Evolutionary conservation across 176 grass and related monocot genomes (phyloP).

Genomic region (Aechmea fasciata): DNA sequence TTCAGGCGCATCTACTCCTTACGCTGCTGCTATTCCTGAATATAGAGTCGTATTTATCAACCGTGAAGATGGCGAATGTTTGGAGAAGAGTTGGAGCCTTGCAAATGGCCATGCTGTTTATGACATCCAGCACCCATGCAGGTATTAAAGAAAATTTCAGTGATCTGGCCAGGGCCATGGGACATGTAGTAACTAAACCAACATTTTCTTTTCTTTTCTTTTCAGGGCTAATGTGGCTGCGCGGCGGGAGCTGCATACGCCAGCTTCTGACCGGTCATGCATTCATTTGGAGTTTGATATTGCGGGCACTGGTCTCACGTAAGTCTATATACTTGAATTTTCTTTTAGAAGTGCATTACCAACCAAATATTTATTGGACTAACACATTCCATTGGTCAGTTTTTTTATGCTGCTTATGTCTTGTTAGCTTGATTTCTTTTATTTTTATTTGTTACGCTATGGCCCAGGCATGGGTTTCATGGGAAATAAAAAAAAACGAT

Average conservation of each 20-base stretch:
- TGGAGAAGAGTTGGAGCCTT: conserved; percentile 57
- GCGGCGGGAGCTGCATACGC: conserved; percentile 68
- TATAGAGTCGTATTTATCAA: conserved; percentile 69
- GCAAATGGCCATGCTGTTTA: conserved; percentile 58
- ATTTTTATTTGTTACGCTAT: no score
- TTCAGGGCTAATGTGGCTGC: conserved; percentile 73
- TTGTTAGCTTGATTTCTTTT: no score
- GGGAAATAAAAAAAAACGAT: no score
- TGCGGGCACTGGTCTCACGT: conserved; percentile 60
- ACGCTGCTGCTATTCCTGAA: conserved; percentile 87
- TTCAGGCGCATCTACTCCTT: conserved; percentile 41
- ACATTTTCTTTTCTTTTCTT: conserved; percentile 13
- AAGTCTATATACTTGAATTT: conserved; percentile 25
- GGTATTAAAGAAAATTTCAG: conserved; percentile 32
- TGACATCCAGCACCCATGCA: conserved; percentile 77
- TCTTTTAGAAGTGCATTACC: no score
- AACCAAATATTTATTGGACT: no score
- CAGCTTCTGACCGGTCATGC: conserved; percentile 78
- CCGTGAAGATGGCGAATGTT: conserved; percentile 30
- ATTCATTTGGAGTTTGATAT: conserved; percentile 94
- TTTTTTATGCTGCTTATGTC: no score
- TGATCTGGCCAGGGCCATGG: neutral
- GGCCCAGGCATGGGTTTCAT: no score
- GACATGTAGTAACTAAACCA: neutral
- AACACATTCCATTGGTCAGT: no score